Conservation (phyloP, 164 flowering plant genomes). For the Vitis riparia region DNA sequence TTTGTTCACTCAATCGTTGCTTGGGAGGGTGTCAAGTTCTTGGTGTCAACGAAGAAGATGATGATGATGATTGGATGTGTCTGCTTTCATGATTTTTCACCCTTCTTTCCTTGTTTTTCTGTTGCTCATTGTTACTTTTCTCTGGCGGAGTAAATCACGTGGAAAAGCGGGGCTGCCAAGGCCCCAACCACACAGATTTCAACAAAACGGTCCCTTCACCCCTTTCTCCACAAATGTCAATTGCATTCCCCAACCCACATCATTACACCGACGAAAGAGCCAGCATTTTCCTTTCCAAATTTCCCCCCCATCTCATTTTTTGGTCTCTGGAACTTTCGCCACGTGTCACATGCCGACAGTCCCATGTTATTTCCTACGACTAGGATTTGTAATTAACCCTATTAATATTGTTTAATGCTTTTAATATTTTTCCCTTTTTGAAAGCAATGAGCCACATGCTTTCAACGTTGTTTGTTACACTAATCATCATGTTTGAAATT, state of each 20-base stretch:
- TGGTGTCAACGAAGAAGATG: conserved; percentile 41
- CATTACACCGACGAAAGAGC: background rate
- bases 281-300: background rate
- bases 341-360: background rate
- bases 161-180: conserved; percentile 15
- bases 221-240: conserved; percentile 9
- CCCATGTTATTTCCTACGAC: background rate
- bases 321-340: background rate
- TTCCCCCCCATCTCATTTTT: background rate
- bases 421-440: too few relatives aligned
- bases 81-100: conserved; percentile 18
- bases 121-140: background rate
- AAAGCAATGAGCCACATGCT: too few relatives aligned
- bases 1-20: conserved; percentile 41
- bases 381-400: too few relatives aligned
- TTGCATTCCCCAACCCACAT: conserved; percentile 6
- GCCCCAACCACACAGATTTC: background rate
- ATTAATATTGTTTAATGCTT: too few relatives aligned
- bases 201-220: background rate
- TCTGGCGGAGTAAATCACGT: conserved; percentile 29
- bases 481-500: too few relatives aligned
- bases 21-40: conserved; percentile 34
- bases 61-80: conserved; percentile 30
- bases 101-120: conserved; percentile 7
- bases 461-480: too few relatives aligned